Percentiles rank a stretch among this genome's conserved stretches.
Conservation (phyloP, 2,329 filamentous ascomycete genomes). For the Claviceps paspali region DNA sequence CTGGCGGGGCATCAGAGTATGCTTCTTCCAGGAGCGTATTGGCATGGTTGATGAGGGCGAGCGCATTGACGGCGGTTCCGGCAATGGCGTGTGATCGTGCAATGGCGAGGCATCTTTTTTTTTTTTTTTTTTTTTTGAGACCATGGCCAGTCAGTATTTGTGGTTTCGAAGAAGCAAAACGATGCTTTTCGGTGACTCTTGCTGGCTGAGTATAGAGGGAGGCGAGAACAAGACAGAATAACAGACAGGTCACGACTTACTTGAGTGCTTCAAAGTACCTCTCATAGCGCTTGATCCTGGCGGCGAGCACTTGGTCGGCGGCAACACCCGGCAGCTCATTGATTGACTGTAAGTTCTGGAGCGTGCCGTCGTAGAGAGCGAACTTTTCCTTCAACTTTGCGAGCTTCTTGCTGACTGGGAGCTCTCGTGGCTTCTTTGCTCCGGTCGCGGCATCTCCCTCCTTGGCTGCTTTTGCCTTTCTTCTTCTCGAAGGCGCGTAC, state of each 20-base stretch:
- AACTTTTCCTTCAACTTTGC: conserved; percentile 72
- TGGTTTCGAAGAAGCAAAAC: too few relatives aligned
- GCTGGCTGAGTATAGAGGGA: too few relatives aligned
- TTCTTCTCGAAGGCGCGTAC: conserved; percentile 35
- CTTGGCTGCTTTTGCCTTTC: conserved; percentile 20
- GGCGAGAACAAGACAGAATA: too few relatives aligned
- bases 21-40: conserved; percentile 45
- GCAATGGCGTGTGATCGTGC: conserved; percentile 70
- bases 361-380: conserved; percentile 77
- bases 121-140: too few relatives aligned
- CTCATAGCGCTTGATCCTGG: conserved; percentile 62
- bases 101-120: conserved; percentile 72
- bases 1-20: conserved; percentile 28
- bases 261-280: conserved; percentile 82
- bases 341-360: conserved; percentile 83
- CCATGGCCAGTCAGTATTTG: neutral
- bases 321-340: conserved; percentile 82
- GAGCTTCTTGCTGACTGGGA: conserved; percentile 60
- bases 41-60: conserved; percentile 71
- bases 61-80: conserved; percentile 57
- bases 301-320: conserved; percentile 60
- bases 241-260: conserved; percentile 38
- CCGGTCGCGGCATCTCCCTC: conserved; percentile 19
- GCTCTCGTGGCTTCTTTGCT: conserved; percentile 35
- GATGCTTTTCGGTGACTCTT: too few relatives aligned